Evolutionary conservation across 176 grass and related monocot genomes (phyloP), one percentile per base, ranked within the genome.

Genomic region (Olyra latifolia): DNA sequence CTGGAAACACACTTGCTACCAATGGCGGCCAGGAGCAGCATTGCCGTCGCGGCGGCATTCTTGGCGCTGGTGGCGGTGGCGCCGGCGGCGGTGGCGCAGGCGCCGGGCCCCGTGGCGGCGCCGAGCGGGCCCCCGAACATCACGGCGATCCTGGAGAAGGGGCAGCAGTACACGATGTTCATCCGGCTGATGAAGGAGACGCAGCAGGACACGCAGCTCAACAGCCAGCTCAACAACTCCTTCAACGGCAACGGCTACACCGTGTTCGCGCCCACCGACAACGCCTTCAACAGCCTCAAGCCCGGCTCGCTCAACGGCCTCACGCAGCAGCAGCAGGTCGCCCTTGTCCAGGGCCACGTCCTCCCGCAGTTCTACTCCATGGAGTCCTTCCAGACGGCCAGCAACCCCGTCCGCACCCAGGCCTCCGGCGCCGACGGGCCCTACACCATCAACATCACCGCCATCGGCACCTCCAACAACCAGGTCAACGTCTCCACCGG

Each of bases 321-420:
- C 43, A 80, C 89, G 1, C 40, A 68, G 60, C 95, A 98, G 80
- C 62, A 98, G 68, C 95, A 98, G 85, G 95, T 98, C 1, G 70
- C 92, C 30, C 92, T 98, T 15, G 91, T 98, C 45, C 89, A 94
- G 84, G 93, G 62, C 59, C 95, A 98, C 84, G 14, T 98, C 73
- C 85, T 98, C 44, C 89, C 95, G 6, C 56, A 70, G 60, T 98
- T 3, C 85, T 94, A 91, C 85, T 83, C 72, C 79, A 50, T 88
- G 19, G 84, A 82, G 15, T 40, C 58, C 14, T 92, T 98, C 72
- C 75, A 94, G 87, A 92, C 95, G 4, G 90, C 87, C 9, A 98
- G 95, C 78, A 98, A 98, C 92, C 95, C 95, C 28, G 74, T 98
- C 39, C 85, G 82, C 80, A 98, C 95, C 23, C 95, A 98, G 82